A percentile compares a stretch with the other conserved stretches of the same genome.
These are phyloP conservation scores for Achaetomiella virescens DNA, from an alignment of 495 filamentous ascomycete genomes.

Conservation along the genomic window DNA sequence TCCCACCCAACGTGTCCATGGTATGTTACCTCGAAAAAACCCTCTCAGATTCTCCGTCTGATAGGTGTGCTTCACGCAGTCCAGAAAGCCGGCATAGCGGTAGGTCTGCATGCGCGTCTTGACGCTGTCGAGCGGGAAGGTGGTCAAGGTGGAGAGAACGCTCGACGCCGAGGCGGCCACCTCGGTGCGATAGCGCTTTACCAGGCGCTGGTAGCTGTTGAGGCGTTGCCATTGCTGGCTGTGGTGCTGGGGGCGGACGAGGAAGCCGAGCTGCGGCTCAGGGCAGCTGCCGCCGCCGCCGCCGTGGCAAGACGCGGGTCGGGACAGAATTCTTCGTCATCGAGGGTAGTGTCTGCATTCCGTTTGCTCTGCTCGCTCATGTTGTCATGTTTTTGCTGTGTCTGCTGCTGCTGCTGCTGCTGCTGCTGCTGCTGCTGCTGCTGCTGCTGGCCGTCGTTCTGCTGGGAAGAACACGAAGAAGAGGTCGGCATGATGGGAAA, in stretches of 20 bases:
- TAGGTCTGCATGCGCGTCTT: slow-evolving; percentile 86
- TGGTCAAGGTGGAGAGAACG: slow-evolving; percentile 63
- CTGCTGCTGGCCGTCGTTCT: slow-evolving; percentile 3
- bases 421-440: slow-evolving; percentile 31
- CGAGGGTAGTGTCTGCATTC: background rate
- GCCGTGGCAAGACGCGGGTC: slow-evolving; percentile 11
- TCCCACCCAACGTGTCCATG: too few species aligned
- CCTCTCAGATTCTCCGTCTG: slow-evolving; percentile 62
- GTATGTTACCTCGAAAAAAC: slow-evolving; percentile 62
- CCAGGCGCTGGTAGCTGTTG: slow-evolving; percentile 49
- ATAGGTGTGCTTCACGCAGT: slow-evolving; percentile 69
- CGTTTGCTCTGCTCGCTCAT: slow-evolving; percentile 1
- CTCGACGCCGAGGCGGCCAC: slow-evolving; percentile 69
- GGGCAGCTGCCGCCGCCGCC: slow-evolving; percentile 4
- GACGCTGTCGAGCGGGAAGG: slow-evolving; percentile 77
- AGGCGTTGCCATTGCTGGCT: background rate
- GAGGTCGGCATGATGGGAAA: slow-evolving; percentile 40
- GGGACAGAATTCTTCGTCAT: slow-evolving; percentile 12
- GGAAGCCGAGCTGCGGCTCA: background rate
- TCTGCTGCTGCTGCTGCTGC: slow-evolving; percentile 9
- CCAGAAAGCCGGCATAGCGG: slow-evolving; percentile 59
- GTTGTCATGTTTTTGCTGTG: slow-evolving; percentile 5
- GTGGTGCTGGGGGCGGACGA: slow-evolving; percentile 4
- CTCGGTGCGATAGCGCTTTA: slow-evolving; percentile 73
- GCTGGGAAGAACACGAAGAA: background rate